Conservation (phyloP, 495 filamentous ascomycete genomes). For the Aspergillus conjunctus region DNA sequence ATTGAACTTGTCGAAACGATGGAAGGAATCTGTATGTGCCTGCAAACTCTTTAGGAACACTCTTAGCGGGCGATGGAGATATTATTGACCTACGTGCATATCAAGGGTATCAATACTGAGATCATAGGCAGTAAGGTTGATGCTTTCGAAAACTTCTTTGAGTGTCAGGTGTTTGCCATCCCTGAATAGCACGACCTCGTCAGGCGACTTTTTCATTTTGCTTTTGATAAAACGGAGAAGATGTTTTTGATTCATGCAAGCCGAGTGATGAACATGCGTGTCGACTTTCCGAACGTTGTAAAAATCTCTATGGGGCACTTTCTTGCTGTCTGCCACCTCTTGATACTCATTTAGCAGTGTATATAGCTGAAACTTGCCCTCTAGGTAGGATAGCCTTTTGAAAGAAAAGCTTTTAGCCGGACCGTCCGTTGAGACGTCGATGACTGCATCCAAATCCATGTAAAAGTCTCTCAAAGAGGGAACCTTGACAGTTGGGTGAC, state of each 20-base stretch:
- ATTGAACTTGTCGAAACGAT: constrained; percentile 99
- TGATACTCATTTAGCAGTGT: constrained; percentile 92
- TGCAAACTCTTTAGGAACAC: constrained; percentile 35
- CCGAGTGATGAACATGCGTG: constrained; percentile 98
- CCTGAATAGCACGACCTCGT: constrained; percentile 90
- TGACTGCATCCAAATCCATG: constrained; percentile 85
- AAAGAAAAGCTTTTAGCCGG: constrained; percentile 97
- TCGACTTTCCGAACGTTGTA: constrained; percentile 99
- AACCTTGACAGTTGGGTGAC: constrained; percentile 72
- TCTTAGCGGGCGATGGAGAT: constrained; percentile 1
- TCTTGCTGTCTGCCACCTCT: constrained; percentile 96
- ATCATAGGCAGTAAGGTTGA: constrained; percentile 96
- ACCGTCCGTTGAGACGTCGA: constrained; percentile 86
- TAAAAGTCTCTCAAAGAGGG: constrained; percentile 93
- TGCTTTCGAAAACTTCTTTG: constrained; percentile 92
- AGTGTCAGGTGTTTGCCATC: constrained; percentile 93
- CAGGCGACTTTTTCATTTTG: constrained; percentile 96
- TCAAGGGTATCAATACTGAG: constrained; percentile 97
- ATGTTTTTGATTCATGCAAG: constrained; percentile 99
- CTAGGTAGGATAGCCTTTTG: constrained; percentile 88
- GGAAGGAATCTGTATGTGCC: constrained; percentile 97
- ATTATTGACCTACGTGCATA: constrained; percentile 77
- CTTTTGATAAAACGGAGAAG: constrained; percentile 97
- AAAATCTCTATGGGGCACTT: constrained; percentile 95
- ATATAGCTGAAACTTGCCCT: constrained; percentile 95